A percentile compares a stretch with the other conserved stretches of the same genome.
Conservation (phyloP, 164 flowering plant genomes). For the Platanus orientalis region DNA sequence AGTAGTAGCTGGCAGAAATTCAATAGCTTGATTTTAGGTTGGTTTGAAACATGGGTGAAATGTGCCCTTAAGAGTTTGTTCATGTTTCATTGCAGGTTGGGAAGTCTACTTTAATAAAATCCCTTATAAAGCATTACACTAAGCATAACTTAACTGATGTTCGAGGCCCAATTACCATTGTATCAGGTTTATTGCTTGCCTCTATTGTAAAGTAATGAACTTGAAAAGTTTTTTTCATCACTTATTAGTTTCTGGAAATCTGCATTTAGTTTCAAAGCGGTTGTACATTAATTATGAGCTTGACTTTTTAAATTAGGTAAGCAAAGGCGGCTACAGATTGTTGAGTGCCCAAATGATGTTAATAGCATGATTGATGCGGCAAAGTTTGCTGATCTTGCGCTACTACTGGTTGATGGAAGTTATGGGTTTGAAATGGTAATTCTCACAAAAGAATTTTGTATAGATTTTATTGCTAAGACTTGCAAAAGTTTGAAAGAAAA, state of each 20-base stretch:
- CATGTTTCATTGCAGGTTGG: constrained; percentile 62
- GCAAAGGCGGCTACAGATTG: constrained; percentile 81
- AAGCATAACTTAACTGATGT: constrained; percentile 84
- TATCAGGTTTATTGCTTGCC: constrained; percentile 54
- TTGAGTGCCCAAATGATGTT: constrained; percentile 96
- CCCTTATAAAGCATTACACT: constrained; percentile 83
- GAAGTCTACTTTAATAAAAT: constrained; percentile 82
- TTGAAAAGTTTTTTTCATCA: neutral
- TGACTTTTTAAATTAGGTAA: constrained; percentile 50
- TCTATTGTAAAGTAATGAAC: neutral
- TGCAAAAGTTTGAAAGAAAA: no score
- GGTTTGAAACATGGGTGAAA: neutral
- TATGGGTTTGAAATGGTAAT: constrained; percentile 99
- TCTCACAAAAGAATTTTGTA: neutral
- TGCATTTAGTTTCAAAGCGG: neutral
- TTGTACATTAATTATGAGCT: neutral
- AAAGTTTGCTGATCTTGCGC: constrained; percentile 81
- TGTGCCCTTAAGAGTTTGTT: neutral
- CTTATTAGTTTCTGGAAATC: neutral
- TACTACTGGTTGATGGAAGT: constrained; percentile 92
- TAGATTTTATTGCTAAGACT: no score
- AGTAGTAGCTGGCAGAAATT: neutral
- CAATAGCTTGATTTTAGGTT: neutral
- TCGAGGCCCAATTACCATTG: constrained; percentile 87
- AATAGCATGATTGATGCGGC: constrained; percentile 98